phyloP scores from a whole-genome alignment of 768 basidiomycete genomes.

The Imleria badia region DNA sequence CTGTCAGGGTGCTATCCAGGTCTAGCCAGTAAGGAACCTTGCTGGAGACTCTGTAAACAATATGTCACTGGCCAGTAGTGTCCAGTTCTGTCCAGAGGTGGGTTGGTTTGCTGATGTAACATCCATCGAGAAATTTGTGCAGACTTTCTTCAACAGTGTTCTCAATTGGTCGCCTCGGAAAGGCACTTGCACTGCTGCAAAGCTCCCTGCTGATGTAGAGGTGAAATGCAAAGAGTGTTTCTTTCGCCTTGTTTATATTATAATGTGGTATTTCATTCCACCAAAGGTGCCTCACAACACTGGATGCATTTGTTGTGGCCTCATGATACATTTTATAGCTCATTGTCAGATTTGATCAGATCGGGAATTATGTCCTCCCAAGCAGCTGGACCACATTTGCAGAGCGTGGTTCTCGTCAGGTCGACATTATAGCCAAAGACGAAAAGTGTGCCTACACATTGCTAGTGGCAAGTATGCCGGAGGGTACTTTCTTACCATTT shows the following conservation, averaged over 20 bases:
- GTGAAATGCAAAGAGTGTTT: not conserved
- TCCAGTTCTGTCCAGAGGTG: too few relatives aligned
- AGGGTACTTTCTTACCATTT: slow-evolving; percentile 32
- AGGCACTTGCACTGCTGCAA: not conserved
- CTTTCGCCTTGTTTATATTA: not conserved
- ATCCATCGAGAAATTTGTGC: not conserved
- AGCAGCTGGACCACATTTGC: not conserved
- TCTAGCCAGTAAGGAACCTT: too few relatives aligned
- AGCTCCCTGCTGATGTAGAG: not conserved
- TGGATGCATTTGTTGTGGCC: too few relatives aligned
- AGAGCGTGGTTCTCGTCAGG: not conserved
- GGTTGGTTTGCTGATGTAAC: too few relatives aligned
- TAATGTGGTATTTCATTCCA: not conserved
- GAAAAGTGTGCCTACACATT: slow-evolving; percentile 28
- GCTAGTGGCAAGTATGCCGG: slow-evolving; percentile 22
- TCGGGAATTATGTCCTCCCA: not conserved
- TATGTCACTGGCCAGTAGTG: too few relatives aligned
- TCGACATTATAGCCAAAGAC: not conserved
- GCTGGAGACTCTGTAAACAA: too few relatives aligned
- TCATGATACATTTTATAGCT: too few relatives aligned
- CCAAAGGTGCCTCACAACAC: too few relatives aligned
- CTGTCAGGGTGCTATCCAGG: too few relatives aligned
- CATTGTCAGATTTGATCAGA: not conserved
- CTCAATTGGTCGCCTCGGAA: not conserved
- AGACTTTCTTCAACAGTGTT: not conserved